Base-by-base conservation (phyloP, 805 yeast genomes). In the Saccharomycopsis sp. region DNA sequence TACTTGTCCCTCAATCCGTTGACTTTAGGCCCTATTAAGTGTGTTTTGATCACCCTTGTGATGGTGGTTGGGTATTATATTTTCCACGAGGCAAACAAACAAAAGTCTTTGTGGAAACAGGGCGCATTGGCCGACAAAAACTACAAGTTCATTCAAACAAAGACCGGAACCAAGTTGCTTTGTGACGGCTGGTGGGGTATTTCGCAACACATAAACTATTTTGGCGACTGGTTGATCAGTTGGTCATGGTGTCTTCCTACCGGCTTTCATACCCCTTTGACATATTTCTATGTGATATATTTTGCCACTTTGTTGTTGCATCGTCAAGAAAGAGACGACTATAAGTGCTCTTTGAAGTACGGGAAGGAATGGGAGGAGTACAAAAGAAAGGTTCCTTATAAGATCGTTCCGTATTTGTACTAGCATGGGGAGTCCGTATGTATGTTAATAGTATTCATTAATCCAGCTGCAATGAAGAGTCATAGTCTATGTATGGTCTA, bases 181-280 rank as follows among this genome's bases (percentile, higher is more conserved):
- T 80, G 84, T 56, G 94, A 90, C 66, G 97, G 98, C 2, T 94
- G 98, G 99, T 94, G 99, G 99, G 87, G 87, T 1, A 70, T 77
- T 18, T 84, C 96, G 4, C 96, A 96, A 64, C 99, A 94, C 70
- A 90, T 89, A 68, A 94, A 94, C 69, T 94, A 94, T 71, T 79
- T 91, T 59, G 99, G 99, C 50, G 99, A 94, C 73, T 90, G 97
- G 91, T 69, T 94, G 48, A 84, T 91, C 67, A 89, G 97, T 0
- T 77, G 88, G 75, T 83, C 95, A 51, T 92, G 97, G 96, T 90
- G 97, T 70, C 75, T 94, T 62, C 85, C 96, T 8, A 89, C 97
- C 1, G 96, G 96, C 9, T 80, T 84, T 64, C 76, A 75, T 60
- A 85, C 96, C 0, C 86, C 89, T 2, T 74, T 92, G 66, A 89